phyloP scores from a whole-genome alignment of 1,139 yeast genomes.

The Scheffersomyces insectosa region DNA sequence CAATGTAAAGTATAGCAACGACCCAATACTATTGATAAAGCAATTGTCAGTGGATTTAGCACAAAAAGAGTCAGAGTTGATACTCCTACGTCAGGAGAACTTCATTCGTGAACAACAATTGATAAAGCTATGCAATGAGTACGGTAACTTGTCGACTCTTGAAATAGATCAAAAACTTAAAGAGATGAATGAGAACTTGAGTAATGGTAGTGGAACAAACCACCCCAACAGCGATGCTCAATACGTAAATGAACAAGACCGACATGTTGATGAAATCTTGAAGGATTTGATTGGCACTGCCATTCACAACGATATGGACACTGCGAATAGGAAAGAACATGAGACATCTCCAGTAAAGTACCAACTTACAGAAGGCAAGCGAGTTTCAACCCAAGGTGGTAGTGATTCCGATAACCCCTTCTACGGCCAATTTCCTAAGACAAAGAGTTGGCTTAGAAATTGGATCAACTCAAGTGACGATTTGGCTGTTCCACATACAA shows the following conservation, averaged over 20 bases:
- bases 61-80: constrained; percentile 48
- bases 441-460: constrained; percentile 15
- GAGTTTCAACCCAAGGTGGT: no score
- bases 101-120: constrained; percentile 48
- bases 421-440: constrained; percentile 1
- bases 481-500: constrained; percentile 2
- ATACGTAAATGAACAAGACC: no score
- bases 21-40: constrained; percentile 43
- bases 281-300: constrained; percentile 12
- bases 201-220: no score
- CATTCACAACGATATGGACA: constrained; percentile 3
- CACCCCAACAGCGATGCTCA: no score
- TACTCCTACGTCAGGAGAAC: constrained; percentile 38
- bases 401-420: no score
- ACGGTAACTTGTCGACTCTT: constrained; percentile 42
- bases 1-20: constrained; percentile 30
- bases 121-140: constrained; percentile 40
- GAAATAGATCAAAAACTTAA: constrained; percentile 44
- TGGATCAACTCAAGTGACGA: constrained; percentile 23
- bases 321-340: no score
- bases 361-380: no score
- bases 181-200: constrained; percentile 4
- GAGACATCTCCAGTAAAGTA: no score
- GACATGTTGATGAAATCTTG: constrained; percentile 5
- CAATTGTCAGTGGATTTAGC: constrained; percentile 54